Conservation (phyloP, 805 yeast genomes). For the Schwanniomyces polymorphus region DNA sequence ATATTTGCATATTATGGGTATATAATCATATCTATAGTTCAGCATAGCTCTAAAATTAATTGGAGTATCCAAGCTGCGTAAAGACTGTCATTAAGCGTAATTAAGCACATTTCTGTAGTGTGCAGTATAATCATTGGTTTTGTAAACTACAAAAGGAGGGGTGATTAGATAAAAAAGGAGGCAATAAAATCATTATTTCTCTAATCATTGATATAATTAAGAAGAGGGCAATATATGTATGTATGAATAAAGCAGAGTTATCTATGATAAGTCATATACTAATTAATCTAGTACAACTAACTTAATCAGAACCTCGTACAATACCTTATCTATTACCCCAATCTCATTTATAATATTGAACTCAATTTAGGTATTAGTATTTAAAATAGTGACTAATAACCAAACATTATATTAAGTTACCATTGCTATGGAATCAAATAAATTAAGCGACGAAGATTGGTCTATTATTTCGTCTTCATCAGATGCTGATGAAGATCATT, state of each 20-base stretch:
- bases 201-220: neutral
- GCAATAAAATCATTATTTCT: neutral
- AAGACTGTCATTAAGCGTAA: neutral
- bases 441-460: constrained; percentile 42
- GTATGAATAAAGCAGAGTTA: neutral
- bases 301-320: neutral
- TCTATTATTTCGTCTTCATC: constrained; percentile 44
- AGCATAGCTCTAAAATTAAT: too few relatives aligned
- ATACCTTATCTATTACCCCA: neutral
- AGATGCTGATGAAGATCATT: constrained; percentile 36
- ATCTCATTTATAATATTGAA: neutral
- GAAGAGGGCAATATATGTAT: neutral
- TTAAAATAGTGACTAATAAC: neutral
- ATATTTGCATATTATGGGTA: too few relatives aligned
- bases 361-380: neutral
- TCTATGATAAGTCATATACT: neutral
- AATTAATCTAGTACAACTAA: neutral
- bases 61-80: too few relatives aligned
- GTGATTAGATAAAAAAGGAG: neutral
- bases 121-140: neutral
- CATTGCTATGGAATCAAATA: constrained; percentile 6
- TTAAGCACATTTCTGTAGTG: neutral
- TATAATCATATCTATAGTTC: too few relatives aligned
- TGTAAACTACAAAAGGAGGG: neutral
- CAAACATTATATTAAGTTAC: neutral